These are phyloP conservation scores for Sechiopsis laciniata DNA, from an alignment of 306 rosid species.

Conservation along the genomic window DNA sequence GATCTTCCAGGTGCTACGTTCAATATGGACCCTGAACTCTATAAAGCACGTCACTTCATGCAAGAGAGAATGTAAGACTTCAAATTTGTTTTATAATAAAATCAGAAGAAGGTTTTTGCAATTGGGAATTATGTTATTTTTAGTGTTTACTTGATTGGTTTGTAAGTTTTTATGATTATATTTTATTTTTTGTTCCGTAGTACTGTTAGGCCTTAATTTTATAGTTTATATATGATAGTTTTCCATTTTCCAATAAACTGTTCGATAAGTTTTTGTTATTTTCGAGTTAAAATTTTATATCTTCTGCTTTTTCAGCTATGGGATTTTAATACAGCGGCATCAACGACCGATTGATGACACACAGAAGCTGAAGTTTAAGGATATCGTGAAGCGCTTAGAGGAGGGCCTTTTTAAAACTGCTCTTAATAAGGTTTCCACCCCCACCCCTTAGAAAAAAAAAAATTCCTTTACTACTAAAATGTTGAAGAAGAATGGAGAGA, in stretches of 20 bases:
- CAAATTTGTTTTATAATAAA: not conserved
- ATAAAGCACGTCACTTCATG: slow-evolving; percentile 42
- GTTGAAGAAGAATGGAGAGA: slow-evolving; percentile 1
- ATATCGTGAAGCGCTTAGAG: slow-evolving; percentile 73
- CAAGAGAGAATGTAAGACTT: slow-evolving; percentile 69
- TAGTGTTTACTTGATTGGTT: not conserved
- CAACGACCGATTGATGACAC: slow-evolving; percentile 36
- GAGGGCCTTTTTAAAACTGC: slow-evolving; percentile 65
- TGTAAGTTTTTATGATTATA: not conserved
- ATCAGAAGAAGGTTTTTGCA: not conserved
- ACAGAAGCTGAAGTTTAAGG: slow-evolving; percentile 38
- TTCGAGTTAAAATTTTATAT: slow-evolving; percentile 14
- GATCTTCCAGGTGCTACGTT: slow-evolving; percentile 35
- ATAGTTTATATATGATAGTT: not conserved
- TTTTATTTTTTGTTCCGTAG: slow-evolving; percentile 3
- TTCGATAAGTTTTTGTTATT: not conserved
- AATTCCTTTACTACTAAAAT: not conserved
- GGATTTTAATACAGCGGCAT: slow-evolving; percentile 38
- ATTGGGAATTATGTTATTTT: not conserved
- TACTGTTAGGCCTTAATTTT: not conserved
- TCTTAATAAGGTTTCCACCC: slow-evolving; percentile 47
- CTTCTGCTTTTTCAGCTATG: slow-evolving; percentile 43
- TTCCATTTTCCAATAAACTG: not conserved
- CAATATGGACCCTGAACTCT: slow-evolving; percentile 57
- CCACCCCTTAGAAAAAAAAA: not conserved